phyloP scores from a whole-genome alignment of 2,329 filamentous ascomycete genomes.

The Colletotrichum somersetense region DNA sequence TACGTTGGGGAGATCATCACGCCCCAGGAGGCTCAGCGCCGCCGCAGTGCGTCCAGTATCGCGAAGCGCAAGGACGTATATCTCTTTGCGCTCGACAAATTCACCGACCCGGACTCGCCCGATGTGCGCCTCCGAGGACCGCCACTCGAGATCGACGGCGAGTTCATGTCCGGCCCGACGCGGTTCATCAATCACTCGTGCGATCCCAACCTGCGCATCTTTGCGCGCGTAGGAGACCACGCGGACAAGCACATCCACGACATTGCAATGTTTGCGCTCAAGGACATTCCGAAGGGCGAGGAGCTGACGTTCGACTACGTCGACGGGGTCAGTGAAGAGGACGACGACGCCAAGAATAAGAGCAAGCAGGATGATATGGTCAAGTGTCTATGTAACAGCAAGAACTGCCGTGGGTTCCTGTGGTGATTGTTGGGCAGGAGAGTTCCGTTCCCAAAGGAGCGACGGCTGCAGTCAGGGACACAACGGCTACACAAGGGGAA shows the following conservation, averaged over 20 bases:
- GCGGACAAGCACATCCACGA: slow-evolving; percentile 81
- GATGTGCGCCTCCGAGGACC: slow-evolving; percentile 68
- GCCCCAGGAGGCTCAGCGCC: slow-evolving; percentile 71
- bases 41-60: slow-evolving; percentile 68
- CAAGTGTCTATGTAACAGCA: slow-evolving; percentile 71
- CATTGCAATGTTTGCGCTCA: slow-evolving; percentile 79
- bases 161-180: slow-evolving; percentile 82
- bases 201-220: slow-evolving; percentile 82
- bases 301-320: slow-evolving; percentile 87
- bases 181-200: slow-evolving; percentile 89
- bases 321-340: slow-evolving; percentile 69
- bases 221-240: slow-evolving; percentile 82
- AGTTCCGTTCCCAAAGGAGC: too few species aligned
- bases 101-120: slow-evolving; percentile 68
- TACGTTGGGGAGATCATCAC: slow-evolving; percentile 82
- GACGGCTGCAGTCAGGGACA: too few species aligned
- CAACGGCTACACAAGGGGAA: not conserved
- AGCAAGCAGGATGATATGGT: slow-evolving; percentile 66
- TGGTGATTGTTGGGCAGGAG: slow-evolving; percentile 61
- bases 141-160: slow-evolving; percentile 75
- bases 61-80: slow-evolving; percentile 80
- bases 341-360: slow-evolving; percentile 63
- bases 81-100: slow-evolving; percentile 86
- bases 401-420: slow-evolving; percentile 76
- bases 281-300: slow-evolving; percentile 72